A percentile compares a stretch with the other conserved stretches of the same genome.
These are phyloP conservation scores for Aegilops umbellulata DNA, from an alignment of 176 grass and related monocot genomes.

Conservation along the genomic window DNA sequence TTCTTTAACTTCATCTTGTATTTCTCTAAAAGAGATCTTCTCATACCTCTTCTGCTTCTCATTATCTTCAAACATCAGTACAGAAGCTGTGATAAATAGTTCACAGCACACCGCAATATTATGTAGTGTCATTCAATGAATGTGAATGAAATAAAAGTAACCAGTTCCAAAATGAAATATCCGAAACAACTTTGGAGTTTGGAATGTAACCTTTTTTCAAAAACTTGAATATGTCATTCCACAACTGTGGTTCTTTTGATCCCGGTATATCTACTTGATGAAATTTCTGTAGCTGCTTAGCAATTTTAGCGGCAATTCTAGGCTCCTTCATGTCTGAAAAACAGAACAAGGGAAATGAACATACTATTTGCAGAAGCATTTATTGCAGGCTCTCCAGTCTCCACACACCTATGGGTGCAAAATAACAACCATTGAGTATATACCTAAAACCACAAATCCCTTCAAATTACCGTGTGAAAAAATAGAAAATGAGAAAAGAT, in stretches of 20 bases:
- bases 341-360: conserved; percentile 29
- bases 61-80: conserved; percentile 69
- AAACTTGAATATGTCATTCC: conserved; percentile 96
- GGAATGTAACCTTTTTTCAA: conserved; percentile 59
- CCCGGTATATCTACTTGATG: conserved; percentile 81
- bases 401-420: not conserved
- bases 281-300: conserved; percentile 71
- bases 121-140: not conserved
- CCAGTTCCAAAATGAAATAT: not conserved
- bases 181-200: not conserved
- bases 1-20: conserved; percentile 73
- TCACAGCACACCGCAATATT: conserved; percentile 21
- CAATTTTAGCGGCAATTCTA: conserved; percentile 87
- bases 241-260: conserved; percentile 76
- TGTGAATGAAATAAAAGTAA: conserved; percentile 21
- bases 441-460: not conserved
- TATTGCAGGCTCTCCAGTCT: not conserved
- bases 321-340: conserved; percentile 80
- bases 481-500: conserved; percentile 8
- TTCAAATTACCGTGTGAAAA: conserved; percentile 23
- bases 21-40: conserved; percentile 83
- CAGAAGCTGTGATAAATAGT: conserved; percentile 50
- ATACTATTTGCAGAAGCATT: conserved; percentile 32
- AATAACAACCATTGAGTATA: not conserved
- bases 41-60: conserved; percentile 68